Evolutionary conservation across 1,284 basidiomycete genomes (phyloP).

Genomic region (Coniferiporia weirii): DNA sequence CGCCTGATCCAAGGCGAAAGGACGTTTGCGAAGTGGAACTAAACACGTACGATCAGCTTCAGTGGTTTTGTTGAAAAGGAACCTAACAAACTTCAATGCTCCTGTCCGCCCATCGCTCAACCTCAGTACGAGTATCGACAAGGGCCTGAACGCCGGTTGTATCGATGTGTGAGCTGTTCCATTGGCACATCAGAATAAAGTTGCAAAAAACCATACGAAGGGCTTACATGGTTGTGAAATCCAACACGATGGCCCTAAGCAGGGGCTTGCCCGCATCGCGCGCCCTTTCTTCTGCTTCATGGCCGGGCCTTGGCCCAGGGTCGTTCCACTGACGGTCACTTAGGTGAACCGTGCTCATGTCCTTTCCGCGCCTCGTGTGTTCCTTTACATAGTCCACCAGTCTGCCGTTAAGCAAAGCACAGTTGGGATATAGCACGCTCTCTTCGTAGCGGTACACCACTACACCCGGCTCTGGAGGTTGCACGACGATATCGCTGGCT

Average conservation of each 20-base stretch:
- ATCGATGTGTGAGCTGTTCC: slow-evolving; percentile 65
- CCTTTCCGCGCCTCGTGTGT: slow-evolving; percentile 72
- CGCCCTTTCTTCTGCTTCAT: slow-evolving; percentile 41
- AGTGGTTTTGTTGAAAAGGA: not conserved
- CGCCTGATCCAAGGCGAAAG: slow-evolving; percentile 93
- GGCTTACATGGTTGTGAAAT: slow-evolving; percentile 82
- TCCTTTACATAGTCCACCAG: slow-evolving; percentile 81
- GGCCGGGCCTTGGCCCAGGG: slow-evolving; percentile 62
- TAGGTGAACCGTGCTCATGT: slow-evolving; percentile 56
- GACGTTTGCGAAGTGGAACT: slow-evolving; percentile 88
- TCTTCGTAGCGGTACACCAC: slow-evolving; percentile 94
- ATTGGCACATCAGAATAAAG: slow-evolving; percentile 5
- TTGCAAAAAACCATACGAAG: not conserved
- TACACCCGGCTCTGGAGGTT: slow-evolving; percentile 80
- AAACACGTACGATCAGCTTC: slow-evolving; percentile 1
- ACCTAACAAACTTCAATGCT: slow-evolving; percentile 61
- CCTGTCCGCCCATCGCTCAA: slow-evolving; percentile 83
- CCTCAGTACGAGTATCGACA: slow-evolving; percentile 81
- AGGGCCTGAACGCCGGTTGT: slow-evolving; percentile 89
- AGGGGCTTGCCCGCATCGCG: slow-evolving; percentile 59
- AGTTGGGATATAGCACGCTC: slow-evolving; percentile 92
- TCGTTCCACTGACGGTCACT: slow-evolving; percentile 95
- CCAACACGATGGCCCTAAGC: slow-evolving; percentile 84
- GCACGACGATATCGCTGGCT: slow-evolving; percentile 50
- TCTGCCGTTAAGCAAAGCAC: slow-evolving; percentile 69